These are phyloP conservation scores for Candida labiduridarum DNA, from an alignment of 1,139 yeast genomes.

Conservation along the genomic window DNA sequence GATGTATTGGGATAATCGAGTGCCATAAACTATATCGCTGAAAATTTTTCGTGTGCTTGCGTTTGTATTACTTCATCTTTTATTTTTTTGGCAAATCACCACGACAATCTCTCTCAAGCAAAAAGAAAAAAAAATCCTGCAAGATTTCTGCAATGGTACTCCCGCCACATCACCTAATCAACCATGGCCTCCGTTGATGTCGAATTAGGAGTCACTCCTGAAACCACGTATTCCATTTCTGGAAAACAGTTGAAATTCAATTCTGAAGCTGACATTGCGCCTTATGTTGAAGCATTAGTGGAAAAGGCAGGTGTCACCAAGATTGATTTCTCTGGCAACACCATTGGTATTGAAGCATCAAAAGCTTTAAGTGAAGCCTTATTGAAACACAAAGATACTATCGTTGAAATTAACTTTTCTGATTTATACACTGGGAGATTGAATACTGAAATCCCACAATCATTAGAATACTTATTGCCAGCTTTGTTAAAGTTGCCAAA, in stretches of 20 bases:
- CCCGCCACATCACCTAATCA: not conserved
- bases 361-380: slow-evolving; percentile 67
- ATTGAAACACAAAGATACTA: slow-evolving; percentile 47
- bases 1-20: not conserved
- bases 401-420: slow-evolving; percentile 75
- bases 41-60: slow-evolving; percentile 9
- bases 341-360: slow-evolving; percentile 91
- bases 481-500: slow-evolving; percentile 70
- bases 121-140: not conserved
- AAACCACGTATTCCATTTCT: slow-evolving; percentile 57
- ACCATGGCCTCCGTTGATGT: slow-evolving; percentile 27
- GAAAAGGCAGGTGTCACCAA: slow-evolving; percentile 44
- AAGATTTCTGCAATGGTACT: not conserved
- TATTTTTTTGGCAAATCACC: slow-evolving; percentile 7
- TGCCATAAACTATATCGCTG: not conserved
- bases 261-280: slow-evolving; percentile 68
- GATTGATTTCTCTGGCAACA: slow-evolving; percentile 87
- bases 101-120: not conserved
- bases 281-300: slow-evolving; percentile 58
- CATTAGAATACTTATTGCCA: slow-evolving; percentile 72
- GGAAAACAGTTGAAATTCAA: slow-evolving; percentile 81
- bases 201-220: slow-evolving; percentile 33
- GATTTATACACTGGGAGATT: slow-evolving; percentile 94
- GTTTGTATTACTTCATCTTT: slow-evolving; percentile 6
- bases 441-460: slow-evolving; percentile 90